Percentiles rank a stretch among this genome's conserved stretches.
Conservation (phyloP, 2,329 filamentous ascomycete species). For the Zymoseptoria passerinii region DNA sequence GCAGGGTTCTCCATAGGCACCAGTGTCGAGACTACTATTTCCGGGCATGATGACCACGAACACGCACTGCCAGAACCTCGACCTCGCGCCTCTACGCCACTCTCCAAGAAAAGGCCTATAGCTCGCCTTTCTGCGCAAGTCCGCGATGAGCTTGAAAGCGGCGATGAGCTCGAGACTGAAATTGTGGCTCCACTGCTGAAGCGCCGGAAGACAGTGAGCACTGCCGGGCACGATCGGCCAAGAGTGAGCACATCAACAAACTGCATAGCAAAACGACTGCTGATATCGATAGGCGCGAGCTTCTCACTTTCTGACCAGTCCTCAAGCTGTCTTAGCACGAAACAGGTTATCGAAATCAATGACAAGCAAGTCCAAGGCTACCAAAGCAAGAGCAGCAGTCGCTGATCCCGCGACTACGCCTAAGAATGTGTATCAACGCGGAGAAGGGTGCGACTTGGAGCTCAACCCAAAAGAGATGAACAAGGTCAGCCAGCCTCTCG, state of each 20-base stretch:
- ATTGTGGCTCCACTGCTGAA: background rate
- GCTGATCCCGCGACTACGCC: background rate
- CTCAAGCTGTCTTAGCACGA: no score
- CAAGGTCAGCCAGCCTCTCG: background rate
- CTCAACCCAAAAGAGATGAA: background rate
- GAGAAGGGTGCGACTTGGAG: background rate
- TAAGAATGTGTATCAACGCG: background rate
- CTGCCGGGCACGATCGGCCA: background rate
- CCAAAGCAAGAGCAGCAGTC: background rate
- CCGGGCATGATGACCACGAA: background rate
- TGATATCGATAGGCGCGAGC: no score
- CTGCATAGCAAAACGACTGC: no score
- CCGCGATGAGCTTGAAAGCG: background rate
- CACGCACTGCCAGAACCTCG: background rate
- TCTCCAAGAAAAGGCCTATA: background rate
- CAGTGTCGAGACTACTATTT: no score
- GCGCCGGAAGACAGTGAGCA: background rate
- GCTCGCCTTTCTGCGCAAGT: background rate
- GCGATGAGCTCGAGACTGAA: background rate
- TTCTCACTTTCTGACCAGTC: no score
- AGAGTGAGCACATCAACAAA: background rate
- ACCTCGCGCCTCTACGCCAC: background rate
- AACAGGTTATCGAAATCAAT: background rate
- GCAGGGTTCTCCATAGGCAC: background rate
- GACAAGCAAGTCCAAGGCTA: background rate